Percentiles rank a stretch among this genome's conserved stretches.
phyloP scores from a whole-genome alignment of 768 basidiomycete species.

The Lactarius akahatsu region DNA sequence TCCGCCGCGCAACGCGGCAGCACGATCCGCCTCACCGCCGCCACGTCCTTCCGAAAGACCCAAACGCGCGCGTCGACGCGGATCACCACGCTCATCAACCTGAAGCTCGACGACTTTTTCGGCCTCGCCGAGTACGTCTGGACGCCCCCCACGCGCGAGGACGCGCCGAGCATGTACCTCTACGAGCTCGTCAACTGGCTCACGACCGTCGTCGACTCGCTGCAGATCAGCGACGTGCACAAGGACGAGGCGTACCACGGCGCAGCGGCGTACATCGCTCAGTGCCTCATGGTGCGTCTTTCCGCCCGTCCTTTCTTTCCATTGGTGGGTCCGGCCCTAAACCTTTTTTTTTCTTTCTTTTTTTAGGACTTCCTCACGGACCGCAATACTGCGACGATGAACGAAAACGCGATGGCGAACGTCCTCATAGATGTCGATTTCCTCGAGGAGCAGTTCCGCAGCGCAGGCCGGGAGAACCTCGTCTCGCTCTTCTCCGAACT shows the following conservation, averaged over 20 bases:
- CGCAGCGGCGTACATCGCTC: conserved; percentile 85
- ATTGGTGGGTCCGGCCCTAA: too few species aligned
- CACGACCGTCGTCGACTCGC: conserved; percentile 91
- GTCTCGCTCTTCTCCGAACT: conserved; percentile 75
- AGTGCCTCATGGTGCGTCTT: conserved; percentile 76
- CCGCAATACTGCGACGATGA: conserved; percentile 71
- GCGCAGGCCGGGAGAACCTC: conserved; percentile 70
- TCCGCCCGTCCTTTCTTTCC: neutral
- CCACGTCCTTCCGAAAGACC: conserved; percentile 64
- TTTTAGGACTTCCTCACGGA: conserved; percentile 74
- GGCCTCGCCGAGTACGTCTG: conserved; percentile 95
- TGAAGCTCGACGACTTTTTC: conserved; percentile 94
- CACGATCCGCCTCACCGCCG: conserved; percentile 65
- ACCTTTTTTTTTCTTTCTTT: neutral
- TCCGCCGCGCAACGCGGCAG: conserved; percentile 84
- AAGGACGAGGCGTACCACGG: conserved; percentile 89
- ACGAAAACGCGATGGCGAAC: conserved; percentile 87
- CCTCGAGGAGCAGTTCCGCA: conserved; percentile 80
- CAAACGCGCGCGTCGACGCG: conserved; percentile 68
- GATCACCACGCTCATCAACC: conserved; percentile 78
- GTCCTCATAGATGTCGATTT: conserved; percentile 85
- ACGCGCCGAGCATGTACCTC: conserved; percentile 88
- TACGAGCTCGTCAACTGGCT: conserved; percentile 96
- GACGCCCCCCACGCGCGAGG: conserved; percentile 70
- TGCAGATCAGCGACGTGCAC: conserved; percentile 76